Evolutionary conservation across 352 stramenopile species (phyloP).

Genomic region (Phytophthora cactorum): DNA sequence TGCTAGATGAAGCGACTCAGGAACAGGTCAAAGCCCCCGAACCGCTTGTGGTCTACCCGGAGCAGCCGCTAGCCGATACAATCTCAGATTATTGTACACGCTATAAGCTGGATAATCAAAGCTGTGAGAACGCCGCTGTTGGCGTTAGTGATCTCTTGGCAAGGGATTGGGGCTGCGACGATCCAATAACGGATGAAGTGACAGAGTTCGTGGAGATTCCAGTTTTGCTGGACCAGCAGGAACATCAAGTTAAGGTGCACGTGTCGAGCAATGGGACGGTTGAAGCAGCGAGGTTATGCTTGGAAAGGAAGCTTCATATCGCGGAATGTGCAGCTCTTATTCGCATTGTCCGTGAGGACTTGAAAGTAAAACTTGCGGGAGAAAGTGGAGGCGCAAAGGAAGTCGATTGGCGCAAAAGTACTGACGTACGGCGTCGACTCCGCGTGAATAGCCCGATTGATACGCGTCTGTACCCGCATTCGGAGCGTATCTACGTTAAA

Average conservation of each 20-base stretch:
- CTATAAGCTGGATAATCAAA: constrained; percentile 21
- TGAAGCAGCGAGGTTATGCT: constrained; percentile 49
- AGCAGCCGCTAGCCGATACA: constrained; percentile 42
- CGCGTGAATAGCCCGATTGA: constrained; percentile 37
- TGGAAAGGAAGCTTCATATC: constrained; percentile 25
- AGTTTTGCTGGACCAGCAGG: constrained; percentile 28
- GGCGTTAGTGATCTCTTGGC: constrained; percentile 39
- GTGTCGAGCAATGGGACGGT: constrained; percentile 38
- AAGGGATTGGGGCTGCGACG: constrained; percentile 59
- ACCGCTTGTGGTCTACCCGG: constrained; percentile 41
- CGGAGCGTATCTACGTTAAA: constrained; percentile 56
- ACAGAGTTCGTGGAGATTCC: constrained; percentile 24
- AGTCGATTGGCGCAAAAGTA: not conserved
- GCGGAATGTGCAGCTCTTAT: constrained; percentile 44
- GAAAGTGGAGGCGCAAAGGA: constrained; percentile 4
- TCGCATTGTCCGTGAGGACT: constrained; percentile 24
- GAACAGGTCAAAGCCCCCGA: constrained; percentile 27
- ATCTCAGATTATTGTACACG: constrained; percentile 39
- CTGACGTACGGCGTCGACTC: constrained; percentile 7
- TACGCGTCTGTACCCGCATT: constrained; percentile 38
- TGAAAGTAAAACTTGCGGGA: constrained; percentile 15
- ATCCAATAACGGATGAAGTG: constrained; percentile 12
- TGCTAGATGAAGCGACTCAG: constrained; percentile 13
- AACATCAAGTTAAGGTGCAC: constrained; percentile 22
- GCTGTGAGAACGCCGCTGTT: constrained; percentile 16